These are phyloP conservation scores for Solanum paucissectum DNA, from an alignment of 257 asterid genomes.

Conservation along the genomic window DNA sequence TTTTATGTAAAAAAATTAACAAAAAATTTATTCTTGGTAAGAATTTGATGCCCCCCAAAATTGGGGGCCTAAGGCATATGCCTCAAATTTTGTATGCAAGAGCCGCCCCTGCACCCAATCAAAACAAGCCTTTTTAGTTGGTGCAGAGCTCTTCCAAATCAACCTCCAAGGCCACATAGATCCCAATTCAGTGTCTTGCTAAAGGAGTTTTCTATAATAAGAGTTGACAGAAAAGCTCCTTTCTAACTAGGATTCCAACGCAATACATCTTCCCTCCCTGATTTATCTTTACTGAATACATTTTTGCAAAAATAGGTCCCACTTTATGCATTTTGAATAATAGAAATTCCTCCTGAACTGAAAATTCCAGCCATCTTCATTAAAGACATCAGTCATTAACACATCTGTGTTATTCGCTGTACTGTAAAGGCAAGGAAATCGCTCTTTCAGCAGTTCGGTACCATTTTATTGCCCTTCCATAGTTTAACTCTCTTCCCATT, in stretches of 20 bases:
- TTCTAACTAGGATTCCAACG: neutral
- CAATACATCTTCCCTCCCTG: neutral
- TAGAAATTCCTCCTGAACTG: neutral
- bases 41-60: too few species aligned
- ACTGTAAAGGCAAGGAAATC: neutral
- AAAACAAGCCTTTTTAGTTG: neutral
- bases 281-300: neutral
- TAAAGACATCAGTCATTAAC: neutral
- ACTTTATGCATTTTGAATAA: neutral
- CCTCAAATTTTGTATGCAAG: too few species aligned
- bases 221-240: neutral
- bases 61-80: too few species aligned
- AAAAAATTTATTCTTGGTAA: too few species aligned
- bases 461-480: neutral
- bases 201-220: neutral
- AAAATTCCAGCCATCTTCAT: neutral
- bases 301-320: neutral
- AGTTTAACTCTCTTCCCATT: neutral
- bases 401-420: neutral
- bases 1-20: too few species aligned
- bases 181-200: neutral
- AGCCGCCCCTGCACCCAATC: too few species aligned
- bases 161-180: neutral
- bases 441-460: neutral
- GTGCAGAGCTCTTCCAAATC: neutral